Conservation (phyloP, 2,329 filamentous ascomycete genomes). For the Diaporthe aspalathi region DNA sequence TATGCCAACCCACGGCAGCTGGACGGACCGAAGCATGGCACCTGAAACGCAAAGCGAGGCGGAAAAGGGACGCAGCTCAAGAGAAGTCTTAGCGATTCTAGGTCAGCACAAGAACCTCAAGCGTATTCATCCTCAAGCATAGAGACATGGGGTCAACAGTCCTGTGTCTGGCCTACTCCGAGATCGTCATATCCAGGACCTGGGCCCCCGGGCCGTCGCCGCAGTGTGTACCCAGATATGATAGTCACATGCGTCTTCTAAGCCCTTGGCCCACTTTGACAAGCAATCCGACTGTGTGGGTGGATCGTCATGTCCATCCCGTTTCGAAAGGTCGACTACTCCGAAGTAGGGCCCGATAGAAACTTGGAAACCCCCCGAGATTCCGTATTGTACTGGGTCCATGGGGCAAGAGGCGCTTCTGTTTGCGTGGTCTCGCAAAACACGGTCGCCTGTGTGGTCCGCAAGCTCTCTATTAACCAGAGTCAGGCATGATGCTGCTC, state of each 20-base stretch:
- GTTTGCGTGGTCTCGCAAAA: background rate
- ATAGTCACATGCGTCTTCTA: background rate
- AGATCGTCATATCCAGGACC: too few relatives aligned
- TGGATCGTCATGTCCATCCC: conserved; percentile 1
- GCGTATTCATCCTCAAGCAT: background rate
- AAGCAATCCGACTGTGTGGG: background rate
- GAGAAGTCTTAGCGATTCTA: rapidly evolving
- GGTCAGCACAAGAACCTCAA: background rate
- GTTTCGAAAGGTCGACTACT: conserved; percentile 7
- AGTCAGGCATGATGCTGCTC: conserved; percentile 1
- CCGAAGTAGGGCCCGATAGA: background rate
- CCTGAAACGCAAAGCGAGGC: too few relatives aligned
- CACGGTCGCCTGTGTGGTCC: background rate
- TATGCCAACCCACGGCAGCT: background rate
- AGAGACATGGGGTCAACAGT: background rate
- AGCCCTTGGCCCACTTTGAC: background rate
- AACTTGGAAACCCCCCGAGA: background rate
- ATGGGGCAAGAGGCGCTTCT: background rate
- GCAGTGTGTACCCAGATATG: background rate
- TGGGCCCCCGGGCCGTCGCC: background rate
- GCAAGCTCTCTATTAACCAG: background rate
- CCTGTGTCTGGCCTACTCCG: too few relatives aligned
- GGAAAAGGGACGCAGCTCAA: background rate
- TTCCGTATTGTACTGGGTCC: background rate
- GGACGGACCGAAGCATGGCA: background rate